phyloP scores from a whole-genome alignment of 192 early-diverging fungal genomes.

The Phycomyces blakesleeanus region DNA sequence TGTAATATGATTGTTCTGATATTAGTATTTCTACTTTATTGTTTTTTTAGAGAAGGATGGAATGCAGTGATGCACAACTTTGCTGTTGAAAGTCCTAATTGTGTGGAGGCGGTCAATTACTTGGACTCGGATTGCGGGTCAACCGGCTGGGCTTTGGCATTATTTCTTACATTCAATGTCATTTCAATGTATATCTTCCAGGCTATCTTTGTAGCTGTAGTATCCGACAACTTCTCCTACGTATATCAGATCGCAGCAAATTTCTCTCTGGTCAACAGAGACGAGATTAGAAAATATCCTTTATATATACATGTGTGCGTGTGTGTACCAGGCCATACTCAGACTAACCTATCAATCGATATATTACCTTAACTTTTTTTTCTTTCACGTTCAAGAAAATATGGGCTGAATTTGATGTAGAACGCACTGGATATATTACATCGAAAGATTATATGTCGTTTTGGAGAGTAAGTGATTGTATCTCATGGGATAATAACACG shows the following conservation, averaged over 20 bases:
- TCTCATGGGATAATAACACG: slow-evolving; percentile 17
- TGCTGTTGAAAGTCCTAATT: slow-evolving; percentile 48
- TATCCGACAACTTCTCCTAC: slow-evolving; percentile 61
- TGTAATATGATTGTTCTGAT: neutral
- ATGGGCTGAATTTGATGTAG: slow-evolving; percentile 45
- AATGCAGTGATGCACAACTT: slow-evolving; percentile 61
- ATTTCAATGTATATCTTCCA: slow-evolving; percentile 69
- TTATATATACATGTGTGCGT: slow-evolving; percentile 11
- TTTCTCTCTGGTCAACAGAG: slow-evolving; percentile 53
- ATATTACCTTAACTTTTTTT: slow-evolving; percentile 26
- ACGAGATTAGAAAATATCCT: slow-evolving; percentile 56
- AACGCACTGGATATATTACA: slow-evolving; percentile 47
- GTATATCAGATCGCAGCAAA: slow-evolving; percentile 57
- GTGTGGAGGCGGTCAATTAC: slow-evolving; percentile 44
- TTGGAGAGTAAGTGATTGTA: slow-evolving; percentile 41
- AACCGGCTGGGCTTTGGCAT: slow-evolving; percentile 44
- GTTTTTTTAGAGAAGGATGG: slow-evolving; percentile 56
- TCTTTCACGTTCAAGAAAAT: slow-evolving; percentile 47
- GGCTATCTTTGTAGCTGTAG: slow-evolving; percentile 59
- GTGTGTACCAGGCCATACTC: neutral
- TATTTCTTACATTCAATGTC: slow-evolving; percentile 58
- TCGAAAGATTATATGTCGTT: slow-evolving; percentile 46
- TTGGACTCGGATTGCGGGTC: slow-evolving; percentile 57
- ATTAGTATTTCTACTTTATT: slow-evolving; percentile 3
- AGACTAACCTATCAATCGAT: neutral